A percentile compares a stretch with the other conserved stretches of the same genome.
These are phyloP conservation scores for Coemansia sp. DNA, from an alignment of 371 early-diverging fungal species.

Conservation along the genomic window DNA sequence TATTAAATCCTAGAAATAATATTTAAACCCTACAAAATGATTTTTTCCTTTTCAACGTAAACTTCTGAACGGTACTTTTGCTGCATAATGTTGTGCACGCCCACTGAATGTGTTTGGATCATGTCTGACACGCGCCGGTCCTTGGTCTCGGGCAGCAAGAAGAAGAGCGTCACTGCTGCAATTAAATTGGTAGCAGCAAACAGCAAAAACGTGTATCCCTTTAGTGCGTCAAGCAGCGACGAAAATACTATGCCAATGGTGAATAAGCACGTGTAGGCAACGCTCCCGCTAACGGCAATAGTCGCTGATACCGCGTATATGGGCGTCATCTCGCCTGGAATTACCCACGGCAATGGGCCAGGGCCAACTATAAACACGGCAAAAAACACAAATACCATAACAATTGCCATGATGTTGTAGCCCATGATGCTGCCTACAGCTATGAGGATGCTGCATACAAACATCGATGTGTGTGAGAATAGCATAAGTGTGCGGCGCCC, in stretches of 20 bases:
- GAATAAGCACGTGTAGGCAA: conserved; percentile 68
- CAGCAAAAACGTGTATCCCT: conserved; percentile 67
- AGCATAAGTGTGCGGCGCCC: conserved; percentile 76
- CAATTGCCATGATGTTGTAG: conserved; percentile 58
- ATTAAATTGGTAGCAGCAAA: conserved; percentile 55
- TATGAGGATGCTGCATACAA: conserved; percentile 56
- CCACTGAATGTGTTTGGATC: conserved; percentile 30
- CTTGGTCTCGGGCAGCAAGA: conserved; percentile 79
- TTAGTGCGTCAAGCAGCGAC: conserved; percentile 56
- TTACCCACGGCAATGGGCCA: conserved; percentile 75
- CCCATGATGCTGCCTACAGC: conserved; percentile 56
- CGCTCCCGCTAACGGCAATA: conserved; percentile 57
- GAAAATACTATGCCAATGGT: conserved; percentile 67
- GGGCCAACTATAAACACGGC: conserved; percentile 81
- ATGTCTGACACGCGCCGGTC: conserved; percentile 52
- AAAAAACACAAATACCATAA: conserved; percentile 70
- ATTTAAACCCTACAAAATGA: neutral
- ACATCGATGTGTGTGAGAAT: conserved; percentile 59
- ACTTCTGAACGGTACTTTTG: conserved; percentile 5
- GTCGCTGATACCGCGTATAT: conserved; percentile 65
- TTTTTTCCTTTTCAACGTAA: neutral
- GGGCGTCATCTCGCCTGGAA: conserved; percentile 66
- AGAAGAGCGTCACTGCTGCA: conserved; percentile 55
- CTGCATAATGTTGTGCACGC: conserved; percentile 35
- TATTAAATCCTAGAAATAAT: neutral